Base-by-base conservation (phyloP, 176 grass and related monocot genomes). In the Thinopyrum elongatum region DNA sequence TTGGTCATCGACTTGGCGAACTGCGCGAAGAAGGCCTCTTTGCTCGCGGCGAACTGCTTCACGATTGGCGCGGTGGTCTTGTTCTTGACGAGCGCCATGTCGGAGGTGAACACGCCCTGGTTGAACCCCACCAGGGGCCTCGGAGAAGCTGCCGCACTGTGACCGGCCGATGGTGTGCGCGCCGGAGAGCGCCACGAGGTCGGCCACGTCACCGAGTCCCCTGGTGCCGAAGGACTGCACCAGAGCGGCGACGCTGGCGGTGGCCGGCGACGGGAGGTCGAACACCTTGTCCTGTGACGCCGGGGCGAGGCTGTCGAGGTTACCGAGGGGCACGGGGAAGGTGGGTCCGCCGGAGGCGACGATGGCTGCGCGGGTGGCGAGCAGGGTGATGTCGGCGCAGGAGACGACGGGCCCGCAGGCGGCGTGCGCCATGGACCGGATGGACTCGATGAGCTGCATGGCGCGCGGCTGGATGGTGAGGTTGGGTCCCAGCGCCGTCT, bases 151-250 rank as follows among this genome's bases (percentile, higher is more conserved):
- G 61, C 75, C n/a, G 82, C 95, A 97, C 63, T 87, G 88, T 6
- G 92, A 73, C 31, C 71, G 41, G 1, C 92, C 95, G 39, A 97
- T 61, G 87, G 90, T 93, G 88, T 93, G 95, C 29, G 81, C 90
- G 0, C 95, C 92, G 1, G 92, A 97, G 13, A 94, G 90, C 84
- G 90, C 88, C 33, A 90, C 88, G 26, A 90, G 83, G 61, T 90
- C 88, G 34, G 60, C 65, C 4, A 21, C 15, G 46, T 65, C 83
- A 21, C 88, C 4, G 44, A 89, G 83, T 0, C 64, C 64, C 42
- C 74, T 26, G 77, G 12, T 70, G 4, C 6, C 25, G 77, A 89
- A 89, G 1, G 2, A 1, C 2, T 7, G 1, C 25, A 47, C 25
- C 60, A 89, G 82, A 1, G 2, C 0, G 0, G 31, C 7, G 23